A percentile compares a stretch with the other conserved stretches of the same genome.
phyloP scores from a whole-genome alignment of 2,329 filamentous ascomycete genomes.

The Rhynchosporium secalis region DNA sequence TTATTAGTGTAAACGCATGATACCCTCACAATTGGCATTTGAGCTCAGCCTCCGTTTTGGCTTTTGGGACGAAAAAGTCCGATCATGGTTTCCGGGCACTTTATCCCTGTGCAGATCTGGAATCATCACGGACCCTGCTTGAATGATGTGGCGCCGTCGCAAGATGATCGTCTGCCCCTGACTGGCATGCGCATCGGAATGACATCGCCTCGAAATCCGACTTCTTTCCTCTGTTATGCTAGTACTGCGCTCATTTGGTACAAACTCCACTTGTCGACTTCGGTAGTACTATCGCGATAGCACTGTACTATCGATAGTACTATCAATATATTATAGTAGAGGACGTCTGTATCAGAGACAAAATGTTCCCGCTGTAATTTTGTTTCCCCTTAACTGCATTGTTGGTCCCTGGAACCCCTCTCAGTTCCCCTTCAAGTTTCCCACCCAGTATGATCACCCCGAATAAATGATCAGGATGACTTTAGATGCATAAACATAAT shows the following conservation, averaged over 20 bases:
- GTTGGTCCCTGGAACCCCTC: constrained; percentile 2
- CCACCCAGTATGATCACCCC: not conserved
- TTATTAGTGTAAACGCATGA: constrained; percentile 8
- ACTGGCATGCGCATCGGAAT: constrained; percentile 4
- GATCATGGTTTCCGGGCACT: not conserved
- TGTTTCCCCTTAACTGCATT: constrained; percentile 18
- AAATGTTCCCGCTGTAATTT: constrained; percentile 17
- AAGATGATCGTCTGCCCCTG: constrained; percentile 13
- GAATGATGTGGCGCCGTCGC: constrained; percentile 13
- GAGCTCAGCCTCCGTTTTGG: not conserved
- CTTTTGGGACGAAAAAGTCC: constrained; percentile 6
- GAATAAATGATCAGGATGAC: constrained; percentile 22
- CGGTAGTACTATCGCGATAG: not conserved
- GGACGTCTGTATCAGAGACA: not conserved
- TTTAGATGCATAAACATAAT: constrained; percentile 22
- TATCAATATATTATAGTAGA: not conserved
- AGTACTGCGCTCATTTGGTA: not conserved
- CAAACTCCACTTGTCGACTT: constrained; percentile 10
- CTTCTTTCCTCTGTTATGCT: not conserved
- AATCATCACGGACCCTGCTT: constrained; percentile 17
- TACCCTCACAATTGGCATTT: not conserved
- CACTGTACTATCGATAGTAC: not conserved
- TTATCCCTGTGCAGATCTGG: constrained; percentile 17
- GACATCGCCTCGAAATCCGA: constrained; percentile 11
- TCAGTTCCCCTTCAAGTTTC: not conserved